Conservation (phyloP, 257 asterid species). For the Mitragyna speciosa region DNA sequence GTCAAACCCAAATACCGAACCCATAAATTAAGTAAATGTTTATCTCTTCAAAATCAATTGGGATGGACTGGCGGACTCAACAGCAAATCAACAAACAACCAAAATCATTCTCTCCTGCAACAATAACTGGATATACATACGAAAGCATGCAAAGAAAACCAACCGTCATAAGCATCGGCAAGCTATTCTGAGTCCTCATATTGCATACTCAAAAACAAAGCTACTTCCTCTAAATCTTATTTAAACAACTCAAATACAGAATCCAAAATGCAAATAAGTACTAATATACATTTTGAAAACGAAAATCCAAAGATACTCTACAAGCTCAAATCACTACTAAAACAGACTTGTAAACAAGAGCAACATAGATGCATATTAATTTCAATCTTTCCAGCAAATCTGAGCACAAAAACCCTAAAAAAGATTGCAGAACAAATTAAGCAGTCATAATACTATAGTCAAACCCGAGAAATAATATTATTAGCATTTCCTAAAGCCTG, state of each 20-base stretch:
- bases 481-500: too few species aligned
- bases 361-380: not conserved
- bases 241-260: not conserved
- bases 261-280: not conserved
- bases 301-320: not conserved
- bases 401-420: not conserved
- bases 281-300: not conserved
- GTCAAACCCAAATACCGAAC: not conserved
- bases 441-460: not conserved
- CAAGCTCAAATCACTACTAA: not conserved
- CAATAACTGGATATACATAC: not conserved
- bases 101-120: not conserved
- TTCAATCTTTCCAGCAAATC: not conserved
- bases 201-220: not conserved
- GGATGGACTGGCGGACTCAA: not conserved
- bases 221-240: not conserved
- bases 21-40: not conserved
- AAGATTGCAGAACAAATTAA: not conserved
- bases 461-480: not conserved
- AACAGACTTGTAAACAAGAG: not conserved
- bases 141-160: not conserved
- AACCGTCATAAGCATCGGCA: not conserved
- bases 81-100: not conserved
- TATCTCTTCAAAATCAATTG: not conserved
- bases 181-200: not conserved